Percentiles rank a stretch among this genome's conserved stretches.
Conservation (phyloP, 768 basidiomycete species). For the Naganishia randhawae region DNA sequence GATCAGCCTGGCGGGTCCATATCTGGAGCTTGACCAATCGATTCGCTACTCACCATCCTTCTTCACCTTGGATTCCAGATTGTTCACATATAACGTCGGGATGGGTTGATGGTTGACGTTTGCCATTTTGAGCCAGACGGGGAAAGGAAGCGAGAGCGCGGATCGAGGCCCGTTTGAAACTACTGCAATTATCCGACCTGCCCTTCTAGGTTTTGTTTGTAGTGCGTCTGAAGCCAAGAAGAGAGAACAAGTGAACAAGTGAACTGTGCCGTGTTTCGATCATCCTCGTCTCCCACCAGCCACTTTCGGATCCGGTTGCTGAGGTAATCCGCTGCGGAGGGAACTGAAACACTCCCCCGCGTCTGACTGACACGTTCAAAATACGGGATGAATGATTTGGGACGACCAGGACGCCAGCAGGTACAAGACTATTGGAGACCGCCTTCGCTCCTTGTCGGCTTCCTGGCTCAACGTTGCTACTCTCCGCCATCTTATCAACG, state of each 20-base stretch:
- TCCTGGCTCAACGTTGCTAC: too few species aligned
- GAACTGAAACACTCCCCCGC: background rate
- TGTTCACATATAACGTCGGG: conserved; percentile 83
- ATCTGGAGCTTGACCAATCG: too few species aligned
- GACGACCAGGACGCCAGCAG: too few species aligned
- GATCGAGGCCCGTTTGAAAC: too few species aligned
- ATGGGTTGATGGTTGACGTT: conserved; percentile 63
- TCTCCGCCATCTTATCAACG: too few species aligned
- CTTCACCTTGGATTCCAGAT: conserved; percentile 86
- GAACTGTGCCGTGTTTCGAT: background rate
- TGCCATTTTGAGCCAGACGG: conserved; percentile 47
- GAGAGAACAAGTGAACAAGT: background rate
- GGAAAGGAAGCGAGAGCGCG: too few species aligned
- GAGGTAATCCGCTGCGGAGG: background rate
- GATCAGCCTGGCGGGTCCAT: too few species aligned
- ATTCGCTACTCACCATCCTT: conserved; percentile 59
- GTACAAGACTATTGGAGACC: too few species aligned
- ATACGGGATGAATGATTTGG: too few species aligned
- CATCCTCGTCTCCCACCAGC: background rate
- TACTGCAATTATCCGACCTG: too few species aligned
- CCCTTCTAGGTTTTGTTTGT: too few species aligned
- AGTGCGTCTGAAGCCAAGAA: background rate
- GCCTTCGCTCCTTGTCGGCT: too few species aligned
- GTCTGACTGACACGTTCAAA: background rate
- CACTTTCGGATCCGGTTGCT: background rate